These are phyloP conservation scores for Strobilomyces dryophilus DNA, from an alignment of 768 basidiomycete genomes.

Conservation along the genomic window DNA sequence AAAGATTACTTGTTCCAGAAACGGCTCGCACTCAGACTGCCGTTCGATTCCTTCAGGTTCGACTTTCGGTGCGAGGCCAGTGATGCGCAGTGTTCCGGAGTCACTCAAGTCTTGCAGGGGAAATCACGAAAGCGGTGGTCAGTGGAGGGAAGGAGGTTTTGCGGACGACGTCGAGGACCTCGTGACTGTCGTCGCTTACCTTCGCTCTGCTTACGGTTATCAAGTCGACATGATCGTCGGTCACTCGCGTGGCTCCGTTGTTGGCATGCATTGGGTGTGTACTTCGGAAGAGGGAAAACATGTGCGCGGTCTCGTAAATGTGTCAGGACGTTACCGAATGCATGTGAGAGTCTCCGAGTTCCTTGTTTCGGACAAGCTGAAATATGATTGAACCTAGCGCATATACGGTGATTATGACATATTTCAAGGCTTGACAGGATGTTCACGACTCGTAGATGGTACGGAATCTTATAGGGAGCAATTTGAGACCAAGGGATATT, in stretches of 20 bases:
- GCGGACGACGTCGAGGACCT: slow-evolving; percentile 64
- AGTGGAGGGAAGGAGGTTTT: slow-evolving; percentile 58
- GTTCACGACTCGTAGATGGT: slow-evolving; percentile 17
- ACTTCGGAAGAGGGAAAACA: slow-evolving; percentile 52
- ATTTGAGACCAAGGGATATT: slow-evolving; percentile 55
- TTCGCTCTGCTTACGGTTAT: slow-evolving; percentile 60
- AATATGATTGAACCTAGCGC: slow-evolving; percentile 10
- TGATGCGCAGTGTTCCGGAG: background rate
- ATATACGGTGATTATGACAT: slow-evolving; percentile 24
- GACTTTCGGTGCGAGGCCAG: slow-evolving; percentile 67
- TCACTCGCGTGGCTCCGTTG: slow-evolving; percentile 76
- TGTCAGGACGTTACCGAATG: slow-evolving; percentile 78
- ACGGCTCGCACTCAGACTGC: slow-evolving; percentile 57
- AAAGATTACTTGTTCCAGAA: slow-evolving; percentile 84
- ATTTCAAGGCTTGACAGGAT: background rate
- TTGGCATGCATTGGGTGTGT: slow-evolving; percentile 64
- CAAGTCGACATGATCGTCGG: slow-evolving; percentile 65
- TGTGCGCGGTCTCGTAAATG: slow-evolving; percentile 66
- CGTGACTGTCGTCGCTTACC: slow-evolving; percentile 56
- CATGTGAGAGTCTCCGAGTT: slow-evolving; percentile 43
- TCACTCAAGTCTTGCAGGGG: slow-evolving; percentile 43
- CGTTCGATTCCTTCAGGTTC: slow-evolving; percentile 80
- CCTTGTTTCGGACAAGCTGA: slow-evolving; percentile 3
- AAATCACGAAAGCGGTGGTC: slow-evolving; percentile 71
- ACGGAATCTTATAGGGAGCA: slow-evolving; percentile 41